These are phyloP conservation scores for Baeospora myosura DNA, from an alignment of 1,284 basidiomycete species.

Conservation along the genomic window DNA sequence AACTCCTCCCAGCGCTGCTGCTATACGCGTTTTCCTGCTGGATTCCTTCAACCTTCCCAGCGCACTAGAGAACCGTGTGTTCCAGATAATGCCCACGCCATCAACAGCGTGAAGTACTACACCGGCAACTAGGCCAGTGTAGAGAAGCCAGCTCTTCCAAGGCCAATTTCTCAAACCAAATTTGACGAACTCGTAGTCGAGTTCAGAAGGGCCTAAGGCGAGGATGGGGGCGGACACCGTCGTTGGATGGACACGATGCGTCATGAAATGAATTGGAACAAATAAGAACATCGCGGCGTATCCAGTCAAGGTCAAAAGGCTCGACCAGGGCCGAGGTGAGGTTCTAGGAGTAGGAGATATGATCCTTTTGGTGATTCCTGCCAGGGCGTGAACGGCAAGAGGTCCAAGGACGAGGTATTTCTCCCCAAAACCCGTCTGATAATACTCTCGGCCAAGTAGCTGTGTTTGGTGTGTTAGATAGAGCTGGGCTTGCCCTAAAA, in stretches of 20 bases:
- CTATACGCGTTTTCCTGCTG: constrained; percentile 23
- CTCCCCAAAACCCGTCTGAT: constrained; percentile 62
- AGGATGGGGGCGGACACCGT: constrained; percentile 38
- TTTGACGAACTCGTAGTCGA: constrained; percentile 73
- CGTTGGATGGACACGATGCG: constrained; percentile 50
- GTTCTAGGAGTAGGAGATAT: constrained; percentile 25
- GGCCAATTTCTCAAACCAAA: constrained; percentile 55
- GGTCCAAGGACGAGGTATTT: constrained; percentile 55
- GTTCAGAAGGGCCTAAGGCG: constrained; percentile 58
- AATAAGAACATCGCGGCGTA: constrained; percentile 45
- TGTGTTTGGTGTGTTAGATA: constrained; percentile 19
- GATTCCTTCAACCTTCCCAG: constrained; percentile 17
- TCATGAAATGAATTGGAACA: constrained; percentile 56
- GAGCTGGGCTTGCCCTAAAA: not conserved
- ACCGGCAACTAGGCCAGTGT: constrained; percentile 45
- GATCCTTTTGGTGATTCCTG: constrained; percentile 50
- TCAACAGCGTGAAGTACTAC: constrained; percentile 52
- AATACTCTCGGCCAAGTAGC: constrained; percentile 73
- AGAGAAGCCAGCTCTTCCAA: constrained; percentile 49
- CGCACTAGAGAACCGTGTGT: constrained; percentile 31
- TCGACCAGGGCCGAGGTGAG: constrained; percentile 26
- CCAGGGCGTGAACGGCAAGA: constrained; percentile 47
- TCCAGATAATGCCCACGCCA: constrained; percentile 48
- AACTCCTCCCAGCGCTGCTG: constrained; percentile 24
- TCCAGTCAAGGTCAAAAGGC: constrained; percentile 46